Base-by-base conservation (phyloP, 805 yeast species). In the Schwanniomyces sp. region DNA sequence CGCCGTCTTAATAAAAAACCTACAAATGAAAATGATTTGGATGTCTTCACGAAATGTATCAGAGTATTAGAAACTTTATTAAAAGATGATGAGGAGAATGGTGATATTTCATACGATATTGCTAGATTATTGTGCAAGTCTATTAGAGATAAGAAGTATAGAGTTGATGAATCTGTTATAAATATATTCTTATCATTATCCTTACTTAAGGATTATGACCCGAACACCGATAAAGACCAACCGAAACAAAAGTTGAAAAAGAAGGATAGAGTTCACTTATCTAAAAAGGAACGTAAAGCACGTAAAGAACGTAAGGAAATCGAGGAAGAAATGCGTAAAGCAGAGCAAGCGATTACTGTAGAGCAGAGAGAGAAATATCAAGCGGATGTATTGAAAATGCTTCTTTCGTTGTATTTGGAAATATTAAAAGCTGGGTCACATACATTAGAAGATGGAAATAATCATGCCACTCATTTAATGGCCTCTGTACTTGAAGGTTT, bases 401-500 rank as follows among this genome's bases (percentile, higher is more conserved):
- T 91, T 26, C 74, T 94, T 50, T 76, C 85, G 0, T 67, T 89
- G 17, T 94, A 94, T 62, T 70, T 94, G 54, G 91, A 88, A 53
- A 80, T 92, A 27, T 73, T 94, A 52, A 86, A 80, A 62, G 69
- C 67, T 8, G 74, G 75, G 4, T 55, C 71, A 2, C 55, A 56
- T 12, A 48, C 54, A 7, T 39, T 45, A 14, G 59, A 54, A 2
- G 47, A 53, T 7, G 78, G 77, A 14, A 76, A 81, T 40, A 79
- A 84, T 16, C 79, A 82, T 34, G 78, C 80, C 16, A 54, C 54
- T 26, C 48, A 49, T 11, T 71, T 94, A 45, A 83, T 90, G 75
- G 96, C 95, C 7, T 78, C 92, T 0, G 95, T 92, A 0, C 73
- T 94, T 46, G 98, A 94, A 69, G 98, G 98, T 3, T 70, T 94